Percentiles rank a stretch among this genome's conserved stretches.
phyloP scores from a whole-genome alignment of 2,329 filamentous ascomycete genomes.

The Cladosporium colombiae region DNA sequence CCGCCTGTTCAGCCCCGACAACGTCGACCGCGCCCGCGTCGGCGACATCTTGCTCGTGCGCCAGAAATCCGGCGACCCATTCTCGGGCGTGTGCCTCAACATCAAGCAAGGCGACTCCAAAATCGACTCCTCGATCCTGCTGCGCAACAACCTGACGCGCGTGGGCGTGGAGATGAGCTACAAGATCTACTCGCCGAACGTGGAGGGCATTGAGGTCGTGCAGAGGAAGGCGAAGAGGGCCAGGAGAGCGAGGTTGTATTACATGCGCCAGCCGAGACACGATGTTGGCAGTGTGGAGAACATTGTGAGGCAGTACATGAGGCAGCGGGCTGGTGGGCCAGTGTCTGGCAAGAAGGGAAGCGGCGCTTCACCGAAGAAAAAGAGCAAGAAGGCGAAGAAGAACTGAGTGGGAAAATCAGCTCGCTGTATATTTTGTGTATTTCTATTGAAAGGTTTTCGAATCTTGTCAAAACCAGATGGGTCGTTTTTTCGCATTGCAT shows the following conservation, averaged over 20 bases:
- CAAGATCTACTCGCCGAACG: constrained; percentile 89
- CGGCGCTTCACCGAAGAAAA: constrained; percentile 21
- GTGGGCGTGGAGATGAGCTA: constrained; percentile 96
- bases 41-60: constrained; percentile 93
- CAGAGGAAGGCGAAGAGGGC: constrained; percentile 82
- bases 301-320: constrained; percentile 68
- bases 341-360: constrained; percentile 16
- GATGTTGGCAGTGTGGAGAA: constrained; percentile 85
- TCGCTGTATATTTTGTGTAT: constrained; percentile 15
- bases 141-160: constrained; percentile 82
- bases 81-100: constrained; percentile 82
- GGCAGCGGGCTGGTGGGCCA: constrained; percentile 49
- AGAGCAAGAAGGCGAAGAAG: constrained; percentile 39
- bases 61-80: constrained; percentile 81
- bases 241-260: constrained; percentile 83
- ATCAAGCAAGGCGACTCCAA: constrained; percentile 73
- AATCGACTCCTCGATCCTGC: constrained; percentile 81
- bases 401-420: constrained; percentile 22
- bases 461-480: neutral
- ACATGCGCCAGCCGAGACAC: constrained; percentile 85
- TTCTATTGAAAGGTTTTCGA: neutral
- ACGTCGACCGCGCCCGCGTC: constrained; percentile 75
- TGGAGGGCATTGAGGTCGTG: constrained; percentile 90
- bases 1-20: constrained; percentile 74
- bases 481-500: neutral